Evolutionary conservation across 2,329 filamentous ascomycete species (phyloP).

Genomic region (Raffaelea albimanens): DNA sequence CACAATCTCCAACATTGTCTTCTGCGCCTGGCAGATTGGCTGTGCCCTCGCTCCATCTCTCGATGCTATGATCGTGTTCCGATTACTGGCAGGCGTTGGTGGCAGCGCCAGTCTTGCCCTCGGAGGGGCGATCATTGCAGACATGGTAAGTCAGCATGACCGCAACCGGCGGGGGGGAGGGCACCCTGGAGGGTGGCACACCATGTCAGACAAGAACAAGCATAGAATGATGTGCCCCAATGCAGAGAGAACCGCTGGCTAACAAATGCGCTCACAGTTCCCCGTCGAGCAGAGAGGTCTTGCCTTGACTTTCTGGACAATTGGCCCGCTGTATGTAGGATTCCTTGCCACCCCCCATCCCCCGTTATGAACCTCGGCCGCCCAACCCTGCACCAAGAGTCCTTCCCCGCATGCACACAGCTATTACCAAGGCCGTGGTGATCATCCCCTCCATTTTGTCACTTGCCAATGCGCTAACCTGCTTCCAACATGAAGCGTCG

Average conservation of each 20-base stretch:
- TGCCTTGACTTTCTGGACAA: slow-evolving; percentile 42
- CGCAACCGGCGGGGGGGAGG: no score
- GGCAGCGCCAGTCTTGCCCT: slow-evolving; percentile 12
- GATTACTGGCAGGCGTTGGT: slow-evolving; percentile 13
- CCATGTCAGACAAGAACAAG: no score
- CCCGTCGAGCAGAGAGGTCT: slow-evolving; percentile 43
- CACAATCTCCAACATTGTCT: slow-evolving; percentile 54
- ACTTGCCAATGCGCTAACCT: no score
- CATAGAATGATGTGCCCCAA: not conserved
- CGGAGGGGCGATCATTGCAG: slow-evolving; percentile 11
- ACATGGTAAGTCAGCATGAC: slow-evolving; percentile 4
- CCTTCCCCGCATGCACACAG: not conserved
- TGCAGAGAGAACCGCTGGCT: not conserved
- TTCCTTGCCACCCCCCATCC: no score
- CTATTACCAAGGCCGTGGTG: no score
- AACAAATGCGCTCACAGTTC: slow-evolving; percentile 1
- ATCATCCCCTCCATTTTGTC: no score
- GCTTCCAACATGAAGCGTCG: slow-evolving; percentile 11
- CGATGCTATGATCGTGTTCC: slow-evolving; percentile 22
- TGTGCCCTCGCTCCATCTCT: slow-evolving; percentile 51
- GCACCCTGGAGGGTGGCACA: not conserved
- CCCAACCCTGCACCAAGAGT: no score
- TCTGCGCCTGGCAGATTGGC: slow-evolving; percentile 56
- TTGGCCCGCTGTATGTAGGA: slow-evolving; percentile 17
- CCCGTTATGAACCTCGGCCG: no score